Conservation (phyloP, 169 alveolate genomes). For the Plasmodium ovale region DNA sequence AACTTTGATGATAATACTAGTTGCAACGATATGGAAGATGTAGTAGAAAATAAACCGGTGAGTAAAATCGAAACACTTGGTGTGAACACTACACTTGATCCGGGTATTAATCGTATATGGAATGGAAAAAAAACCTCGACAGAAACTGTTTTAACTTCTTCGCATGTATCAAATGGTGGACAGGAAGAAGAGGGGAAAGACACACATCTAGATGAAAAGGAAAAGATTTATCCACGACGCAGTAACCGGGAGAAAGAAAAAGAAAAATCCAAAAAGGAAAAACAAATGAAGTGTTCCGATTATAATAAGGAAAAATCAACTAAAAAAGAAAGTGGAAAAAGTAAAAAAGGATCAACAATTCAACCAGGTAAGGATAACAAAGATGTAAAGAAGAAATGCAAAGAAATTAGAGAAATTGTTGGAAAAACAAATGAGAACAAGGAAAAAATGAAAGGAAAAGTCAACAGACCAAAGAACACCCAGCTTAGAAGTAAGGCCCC, state of each 20-base stretch:
- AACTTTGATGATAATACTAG: background rate
- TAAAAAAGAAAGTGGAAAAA: too few species aligned
- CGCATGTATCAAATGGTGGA: background rate
- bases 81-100: background rate
- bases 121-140: background rate
- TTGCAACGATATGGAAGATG: background rate
- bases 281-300: background rate
- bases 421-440: background rate
- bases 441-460: background rate
- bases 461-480: too few species aligned
- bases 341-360: background rate
- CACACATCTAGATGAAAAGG: background rate
- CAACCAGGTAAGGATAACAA: background rate
- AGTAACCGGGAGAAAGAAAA: background rate
- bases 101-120: background rate
- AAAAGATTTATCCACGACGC: background rate
- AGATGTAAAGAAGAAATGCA: background rate
- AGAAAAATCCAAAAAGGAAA: background rate
- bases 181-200: conserved; percentile 22
- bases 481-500: too few species aligned
- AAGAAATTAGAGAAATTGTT: background rate
- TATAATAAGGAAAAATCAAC: background rate
- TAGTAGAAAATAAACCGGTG: background rate
- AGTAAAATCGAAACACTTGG: background rate
- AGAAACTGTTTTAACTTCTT: background rate